Evolutionary conservation across 768 basidiomycete species (phyloP), one percentile per base, ranked within the genome.

Genomic region (Lentinula detonsa): DNA sequence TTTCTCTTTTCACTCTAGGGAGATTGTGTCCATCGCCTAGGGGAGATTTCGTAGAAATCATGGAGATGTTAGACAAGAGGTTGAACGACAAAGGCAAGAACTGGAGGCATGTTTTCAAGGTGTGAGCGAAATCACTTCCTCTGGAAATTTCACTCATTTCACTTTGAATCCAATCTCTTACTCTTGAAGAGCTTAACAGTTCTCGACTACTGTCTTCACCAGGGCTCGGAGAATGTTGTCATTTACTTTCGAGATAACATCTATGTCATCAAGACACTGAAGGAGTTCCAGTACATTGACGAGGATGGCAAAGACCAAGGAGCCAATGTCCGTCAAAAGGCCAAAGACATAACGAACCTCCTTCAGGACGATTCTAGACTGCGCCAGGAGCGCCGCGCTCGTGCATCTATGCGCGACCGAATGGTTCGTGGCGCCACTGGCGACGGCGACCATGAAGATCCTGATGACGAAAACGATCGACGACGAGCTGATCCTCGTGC

Each of bases 81-180:
- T 77, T 99, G 63, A 95, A 95, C 67, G 97, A 99, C 78, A 98
- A 97, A 80, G 97, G 97, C 40, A 98, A 98, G 85, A 98, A 98
- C 69, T 99, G 97, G 97, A 84, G 96, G 57, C 97, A 99, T 79
- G 96, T 98, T 61, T 98, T 97, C 85, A 98, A 98, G 82, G 93
- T 88, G 55, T 62, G 80, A 59, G 10, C 18, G 43, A 50, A 9
- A 6, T 34, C 55, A 9, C 48, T 54, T 58, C 21, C 31, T 0
- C 4, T 10, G 35, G 45, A 40, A 46, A 59, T 63, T 49, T 28
- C 28, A 28, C 51, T 11, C 8, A 42, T n/a, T 6, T 16, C 45
- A 23, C 23, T 23, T 23, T 23, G 23, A 23, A 23, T 23, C 23
- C 23, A 16, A 52, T 31, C 21, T 31, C 31, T 23, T 42, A 5